Percentiles rank a stretch among this genome's conserved stretches.
Evolutionary conservation across 75 land plant species (phyloP).

Genomic region (Isoetes taiwanensis): DNA sequence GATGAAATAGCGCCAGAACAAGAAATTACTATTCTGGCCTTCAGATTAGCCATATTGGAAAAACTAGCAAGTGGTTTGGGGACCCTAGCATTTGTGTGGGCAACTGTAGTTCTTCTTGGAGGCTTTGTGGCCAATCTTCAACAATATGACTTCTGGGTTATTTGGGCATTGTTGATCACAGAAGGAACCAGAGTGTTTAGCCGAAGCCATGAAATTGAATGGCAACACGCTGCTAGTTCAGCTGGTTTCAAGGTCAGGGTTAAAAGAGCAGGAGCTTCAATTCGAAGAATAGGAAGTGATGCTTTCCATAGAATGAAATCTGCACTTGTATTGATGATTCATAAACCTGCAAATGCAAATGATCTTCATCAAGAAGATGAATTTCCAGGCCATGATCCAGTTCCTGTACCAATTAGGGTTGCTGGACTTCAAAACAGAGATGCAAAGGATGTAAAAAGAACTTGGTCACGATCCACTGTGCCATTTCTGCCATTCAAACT

Average conservation of each 20-base stretch:
- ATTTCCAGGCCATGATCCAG: too few species aligned
- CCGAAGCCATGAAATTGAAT: constrained; percentile 76
- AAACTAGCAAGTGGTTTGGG: constrained; percentile 61
- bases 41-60: constrained; percentile 65
- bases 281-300: too few species aligned
- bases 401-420: too few species aligned
- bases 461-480: constrained; percentile 38
- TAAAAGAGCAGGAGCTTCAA: too few species aligned
- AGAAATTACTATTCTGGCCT: constrained; percentile 55
- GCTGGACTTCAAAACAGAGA: too few species aligned
- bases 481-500: constrained; percentile 48
- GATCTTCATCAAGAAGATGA: too few species aligned
- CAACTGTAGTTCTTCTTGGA: constrained; percentile 83
- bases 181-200: constrained; percentile 68
- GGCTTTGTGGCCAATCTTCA: constrained; percentile 56
- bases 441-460: constrained; percentile 18
- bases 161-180: constrained; percentile 50
- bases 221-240: constrained; percentile 70
- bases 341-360: too few species aligned
- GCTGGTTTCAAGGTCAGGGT: constrained; percentile 20
- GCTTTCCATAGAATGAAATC: too few species aligned
- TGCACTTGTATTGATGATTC: too few species aligned
- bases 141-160: constrained; percentile 59
- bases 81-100: constrained; percentile 74
- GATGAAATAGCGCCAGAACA: constrained; percentile 83